A percentile compares a stretch with the other conserved stretches of the same genome.
Evolutionary conservation across 2,329 filamentous ascomycete species (phyloP).

Genomic region (Alternaria sp.): DNA sequence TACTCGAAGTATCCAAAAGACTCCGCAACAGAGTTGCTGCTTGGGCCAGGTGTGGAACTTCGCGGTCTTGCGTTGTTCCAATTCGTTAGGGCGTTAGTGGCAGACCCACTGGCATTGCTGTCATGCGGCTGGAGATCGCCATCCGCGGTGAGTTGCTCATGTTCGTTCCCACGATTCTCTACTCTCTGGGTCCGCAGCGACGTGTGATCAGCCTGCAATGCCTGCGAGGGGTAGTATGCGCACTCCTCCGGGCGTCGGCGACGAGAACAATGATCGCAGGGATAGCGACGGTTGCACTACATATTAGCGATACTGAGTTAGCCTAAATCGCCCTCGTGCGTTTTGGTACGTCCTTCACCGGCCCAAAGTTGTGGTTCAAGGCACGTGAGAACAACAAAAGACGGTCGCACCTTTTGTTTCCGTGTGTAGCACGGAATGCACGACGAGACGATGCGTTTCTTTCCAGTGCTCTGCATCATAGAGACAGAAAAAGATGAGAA

Average conservation of each 20-base stretch:
- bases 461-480: not conserved
- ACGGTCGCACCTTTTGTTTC: conserved; percentile 7
- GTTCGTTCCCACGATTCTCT: not conserved
- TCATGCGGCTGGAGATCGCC: not conserved
- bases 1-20: not conserved
- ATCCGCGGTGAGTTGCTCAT: not conserved
- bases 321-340: not conserved
- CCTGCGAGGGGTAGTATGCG: not conserved
- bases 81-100: not conserved
- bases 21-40: not conserved
- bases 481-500: not conserved
- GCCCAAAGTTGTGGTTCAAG: not conserved
- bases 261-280: conserved; percentile 16
- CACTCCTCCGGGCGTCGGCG: conserved; percentile 9
- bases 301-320: not conserved
- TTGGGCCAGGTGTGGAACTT: not conserved
- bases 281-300: conserved; percentile 18
- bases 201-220: not conserved
- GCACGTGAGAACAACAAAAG: not conserved
- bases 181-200: not conserved
- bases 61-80: not conserved
- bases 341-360: not conserved
- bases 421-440: conserved; percentile 3
- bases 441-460: not conserved
- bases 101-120: not conserved